Evolutionary conservation across 2,329 filamentous ascomycete genomes (phyloP).

Genomic region (Beauveria asiatica): DNA sequence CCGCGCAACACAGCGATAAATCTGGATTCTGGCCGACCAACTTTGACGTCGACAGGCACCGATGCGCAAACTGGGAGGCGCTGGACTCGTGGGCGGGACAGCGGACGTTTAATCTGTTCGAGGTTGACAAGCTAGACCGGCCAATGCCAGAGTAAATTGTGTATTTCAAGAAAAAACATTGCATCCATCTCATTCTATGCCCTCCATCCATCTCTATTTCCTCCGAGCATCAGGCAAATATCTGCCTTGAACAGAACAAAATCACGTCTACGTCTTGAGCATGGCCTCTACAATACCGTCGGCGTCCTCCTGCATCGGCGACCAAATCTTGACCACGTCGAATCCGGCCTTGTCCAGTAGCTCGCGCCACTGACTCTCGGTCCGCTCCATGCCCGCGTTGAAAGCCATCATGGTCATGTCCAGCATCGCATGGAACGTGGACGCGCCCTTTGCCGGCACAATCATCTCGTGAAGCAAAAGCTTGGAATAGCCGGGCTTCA

Average conservation of each 20-base stretch:
- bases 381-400: constrained; percentile 16
- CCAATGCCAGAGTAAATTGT: not conserved
- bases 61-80: constrained; percentile 4
- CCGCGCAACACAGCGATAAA: constrained; percentile 4
- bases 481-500: constrained; percentile 22
- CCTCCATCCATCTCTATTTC: too few species aligned
- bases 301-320: not conserved
- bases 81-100: not conserved
- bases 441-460: constrained; percentile 13
- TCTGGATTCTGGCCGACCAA: not conserved
- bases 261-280: not conserved
- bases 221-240: too few species aligned
- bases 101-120: not conserved
- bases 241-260: too few species aligned
- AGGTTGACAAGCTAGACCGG: not conserved
- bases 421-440: constrained; percentile 12
- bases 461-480: constrained; percentile 25
- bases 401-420: constrained; percentile 19
- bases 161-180: too few species aligned
- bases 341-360: constrained; percentile 16
- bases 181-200: too few species aligned
- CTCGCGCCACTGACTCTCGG: constrained; percentile 14
- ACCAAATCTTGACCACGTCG: constrained; percentile 2
- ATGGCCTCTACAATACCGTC: constrained; percentile 8
- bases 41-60: not conserved